Conservation (phyloP, 2,329 filamentous ascomycete species). For the Aspergillus fumigatus region DNA sequence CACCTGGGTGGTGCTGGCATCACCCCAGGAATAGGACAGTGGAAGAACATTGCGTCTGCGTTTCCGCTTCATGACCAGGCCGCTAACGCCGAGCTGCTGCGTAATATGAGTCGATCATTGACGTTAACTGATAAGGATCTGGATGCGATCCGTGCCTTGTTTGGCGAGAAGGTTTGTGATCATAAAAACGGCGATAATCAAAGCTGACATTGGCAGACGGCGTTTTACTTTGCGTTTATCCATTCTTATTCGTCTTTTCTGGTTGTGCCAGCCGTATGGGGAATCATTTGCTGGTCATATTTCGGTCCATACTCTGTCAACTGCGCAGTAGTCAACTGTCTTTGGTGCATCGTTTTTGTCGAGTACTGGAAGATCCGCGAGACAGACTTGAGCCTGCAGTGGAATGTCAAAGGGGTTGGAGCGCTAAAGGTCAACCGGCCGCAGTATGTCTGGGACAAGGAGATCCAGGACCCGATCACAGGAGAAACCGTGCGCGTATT, state of each 20-base stretch:
- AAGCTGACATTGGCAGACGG: slow-evolving; percentile 52
- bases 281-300: slow-evolving; percentile 72
- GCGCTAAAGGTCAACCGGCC: slow-evolving; percentile 71
- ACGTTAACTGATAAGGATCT: slow-evolving; percentile 64
- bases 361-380: slow-evolving; percentile 97
- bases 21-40: slow-evolving; percentile 62
- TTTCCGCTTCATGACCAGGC: slow-evolving; percentile 75
- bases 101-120: slow-evolving; percentile 63
- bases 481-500: slow-evolving; percentile 75
- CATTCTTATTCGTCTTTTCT: slow-evolving; percentile 87
- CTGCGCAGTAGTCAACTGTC: slow-evolving; percentile 70
- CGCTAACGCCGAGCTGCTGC: slow-evolving; percentile 73
- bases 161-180: slow-evolving; percentile 61
- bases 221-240: slow-evolving; percentile 93
- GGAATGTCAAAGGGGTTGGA: slow-evolving; percentile 83
- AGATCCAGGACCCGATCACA: slow-evolving; percentile 72
- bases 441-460: slow-evolving; percentile 74
- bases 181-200: not conserved
- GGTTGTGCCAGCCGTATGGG: slow-evolving; percentile 74
- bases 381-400: slow-evolving; percentile 76
- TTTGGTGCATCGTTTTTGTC: slow-evolving; percentile 88
- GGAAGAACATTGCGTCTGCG: slow-evolving; percentile 57
- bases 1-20: slow-evolving; percentile 77
- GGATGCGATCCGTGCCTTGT: slow-evolving; percentile 69
- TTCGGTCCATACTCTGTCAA: slow-evolving; percentile 77